Conservation (phyloP, 306 rosid species). For the Hippophae rhamnoides region DNA sequence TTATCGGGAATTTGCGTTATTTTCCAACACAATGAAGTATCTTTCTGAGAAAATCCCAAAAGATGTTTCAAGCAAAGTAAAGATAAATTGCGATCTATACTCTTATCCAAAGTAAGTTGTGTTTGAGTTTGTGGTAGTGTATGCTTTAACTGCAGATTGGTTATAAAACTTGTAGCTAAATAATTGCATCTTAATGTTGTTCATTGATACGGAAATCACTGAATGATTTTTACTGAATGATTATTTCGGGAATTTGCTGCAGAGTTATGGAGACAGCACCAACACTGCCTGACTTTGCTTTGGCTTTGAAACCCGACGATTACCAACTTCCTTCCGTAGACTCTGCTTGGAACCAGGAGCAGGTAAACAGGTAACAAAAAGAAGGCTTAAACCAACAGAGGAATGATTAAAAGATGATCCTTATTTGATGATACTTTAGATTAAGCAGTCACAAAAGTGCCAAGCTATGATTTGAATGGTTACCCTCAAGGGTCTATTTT, state of each 20-base stretch:
- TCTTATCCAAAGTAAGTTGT: constrained; percentile 60
- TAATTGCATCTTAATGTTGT: constrained; percentile 9
- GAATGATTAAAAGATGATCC: constrained; percentile 35
- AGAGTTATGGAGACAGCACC: constrained; percentile 98
- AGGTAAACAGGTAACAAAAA: constrained; percentile 37
- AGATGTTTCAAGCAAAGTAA: constrained; percentile 94
- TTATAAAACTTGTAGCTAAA: not conserved
- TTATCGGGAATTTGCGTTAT: too few species aligned
- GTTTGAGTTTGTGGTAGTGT: not conserved
- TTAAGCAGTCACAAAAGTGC: constrained; percentile 13
- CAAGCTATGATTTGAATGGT: constrained; percentile 19
- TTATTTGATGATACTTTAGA: constrained; percentile 8
- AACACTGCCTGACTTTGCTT: constrained; percentile 82
- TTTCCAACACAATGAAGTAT: too few species aligned
- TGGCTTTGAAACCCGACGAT: constrained; percentile 95
- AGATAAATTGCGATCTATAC: constrained; percentile 90
- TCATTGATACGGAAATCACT: constrained; percentile 13
- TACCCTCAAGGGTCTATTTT: not conserved
- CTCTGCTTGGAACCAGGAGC: constrained; percentile 64
- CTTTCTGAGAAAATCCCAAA: constrained; percentile 90
- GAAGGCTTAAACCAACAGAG: constrained; percentile 34
- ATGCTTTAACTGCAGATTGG: not conserved
- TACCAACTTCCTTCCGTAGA: constrained; percentile 75
- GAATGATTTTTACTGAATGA: not conserved
- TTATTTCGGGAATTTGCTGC: constrained; percentile 14